Conservation (phyloP, 1,284 basidiomycete species). For the Irpex lacteus region DNA sequence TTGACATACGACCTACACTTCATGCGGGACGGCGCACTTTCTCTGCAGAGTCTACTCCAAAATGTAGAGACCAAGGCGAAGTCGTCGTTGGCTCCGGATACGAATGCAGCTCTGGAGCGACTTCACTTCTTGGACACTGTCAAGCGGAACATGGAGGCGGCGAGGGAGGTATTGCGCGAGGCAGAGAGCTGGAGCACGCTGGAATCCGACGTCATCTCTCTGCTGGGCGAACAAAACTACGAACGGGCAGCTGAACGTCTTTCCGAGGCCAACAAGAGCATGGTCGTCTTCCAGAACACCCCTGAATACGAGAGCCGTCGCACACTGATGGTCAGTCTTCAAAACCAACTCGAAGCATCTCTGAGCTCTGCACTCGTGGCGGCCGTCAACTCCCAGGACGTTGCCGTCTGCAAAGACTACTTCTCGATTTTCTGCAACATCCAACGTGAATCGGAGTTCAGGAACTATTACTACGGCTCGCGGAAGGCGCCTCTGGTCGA, state of each 20-base stretch:
- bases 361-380: constrained; percentile 84
- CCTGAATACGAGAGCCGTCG: constrained; percentile 84
- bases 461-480: constrained; percentile 89
- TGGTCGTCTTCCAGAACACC: constrained; percentile 89
- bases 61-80: constrained; percentile 54
- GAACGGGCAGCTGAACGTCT: constrained; percentile 86
- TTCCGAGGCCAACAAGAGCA: constrained; percentile 81
- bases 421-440: constrained; percentile 88
- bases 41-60: constrained; percentile 63
- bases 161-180: constrained; percentile 83
- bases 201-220: constrained; percentile 84
- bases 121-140: constrained; percentile 79
- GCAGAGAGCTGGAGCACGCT: constrained; percentile 94
- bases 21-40: constrained; percentile 85
- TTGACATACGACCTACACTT: constrained; percentile 93
- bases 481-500: constrained; percentile 62
- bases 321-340: constrained; percentile 81
- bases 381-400: constrained; percentile 75
- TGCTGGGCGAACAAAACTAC: constrained; percentile 76
- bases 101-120: constrained; percentile 64
- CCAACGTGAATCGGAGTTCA: constrained; percentile 86
- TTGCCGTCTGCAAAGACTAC: constrained; percentile 70
- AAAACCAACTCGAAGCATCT: constrained; percentile 90
- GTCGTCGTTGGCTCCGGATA: constrained; percentile 49
- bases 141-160: constrained; percentile 82